These are phyloP conservation scores for Kurtzmaniella natalensis DNA, from an alignment of 1,139 yeast species.

Conservation along the genomic window DNA sequence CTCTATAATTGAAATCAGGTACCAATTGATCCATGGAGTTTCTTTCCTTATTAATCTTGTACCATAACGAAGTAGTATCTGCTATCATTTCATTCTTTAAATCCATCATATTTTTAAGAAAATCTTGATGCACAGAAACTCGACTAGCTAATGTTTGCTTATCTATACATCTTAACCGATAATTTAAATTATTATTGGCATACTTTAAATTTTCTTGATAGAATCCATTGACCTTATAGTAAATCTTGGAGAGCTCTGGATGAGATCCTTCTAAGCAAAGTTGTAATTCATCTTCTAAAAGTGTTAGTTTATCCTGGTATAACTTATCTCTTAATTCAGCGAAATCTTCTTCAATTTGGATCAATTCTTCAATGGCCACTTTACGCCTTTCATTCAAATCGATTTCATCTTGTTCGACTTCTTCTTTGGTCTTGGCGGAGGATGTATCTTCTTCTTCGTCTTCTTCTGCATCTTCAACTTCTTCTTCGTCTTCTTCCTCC, in stretches of 20 bases:
- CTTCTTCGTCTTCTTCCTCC: constrained; percentile 17
- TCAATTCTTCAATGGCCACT: constrained; percentile 64
- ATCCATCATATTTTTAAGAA: constrained; percentile 64
- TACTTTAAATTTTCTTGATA: constrained; percentile 65
- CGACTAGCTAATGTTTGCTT: constrained; percentile 78
- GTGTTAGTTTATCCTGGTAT: constrained; percentile 67
- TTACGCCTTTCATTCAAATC: constrained; percentile 49
- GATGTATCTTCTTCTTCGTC: constrained; percentile 24
- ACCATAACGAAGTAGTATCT: constrained; percentile 85
- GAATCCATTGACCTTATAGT: constrained; percentile 66
- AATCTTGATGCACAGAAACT: constrained; percentile 82
- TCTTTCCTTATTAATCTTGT: constrained; percentile 85
- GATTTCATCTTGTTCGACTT: constrained; percentile 22
- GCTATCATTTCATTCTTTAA: constrained; percentile 61
- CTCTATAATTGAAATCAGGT: constrained; percentile 37
- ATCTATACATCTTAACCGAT: constrained; percentile 71
- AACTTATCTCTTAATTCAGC: constrained; percentile 79
- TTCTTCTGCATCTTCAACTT: constrained; percentile 12
- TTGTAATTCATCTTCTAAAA: constrained; percentile 77
- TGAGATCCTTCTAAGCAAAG: constrained; percentile 88
- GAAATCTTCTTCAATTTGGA: constrained; percentile 78
- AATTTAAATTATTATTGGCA: constrained; percentile 66
- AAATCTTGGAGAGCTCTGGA: constrained; percentile 69
- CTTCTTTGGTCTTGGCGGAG: constrained; percentile 13
- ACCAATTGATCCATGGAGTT: constrained; percentile 75